Conservation (phyloP, 2,329 filamentous ascomycete species). For the Fusarium foetens region DNA sequence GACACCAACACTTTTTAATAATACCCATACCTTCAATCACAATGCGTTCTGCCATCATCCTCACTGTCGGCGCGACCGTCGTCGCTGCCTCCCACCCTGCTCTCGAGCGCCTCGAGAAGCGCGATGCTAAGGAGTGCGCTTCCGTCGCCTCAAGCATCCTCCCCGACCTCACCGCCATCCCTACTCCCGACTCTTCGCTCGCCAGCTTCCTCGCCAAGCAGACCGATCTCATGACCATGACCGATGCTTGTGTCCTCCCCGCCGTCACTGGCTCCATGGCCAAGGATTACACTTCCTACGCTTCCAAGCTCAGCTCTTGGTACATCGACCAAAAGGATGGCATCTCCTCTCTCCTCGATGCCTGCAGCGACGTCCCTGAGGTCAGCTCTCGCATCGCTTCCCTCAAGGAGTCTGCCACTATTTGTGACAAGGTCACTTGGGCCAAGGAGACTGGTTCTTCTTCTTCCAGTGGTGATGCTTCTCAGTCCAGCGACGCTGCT, state of each 20-base stretch:
- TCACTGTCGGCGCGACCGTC: constrained; percentile 16
- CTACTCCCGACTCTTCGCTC: constrained; percentile 34
- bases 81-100: constrained; percentile 18
- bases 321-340: constrained; percentile 28
- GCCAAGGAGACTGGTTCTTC: constrained; percentile 21
- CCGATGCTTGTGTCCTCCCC: constrained; percentile 42
- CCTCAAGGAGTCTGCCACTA: background rate
- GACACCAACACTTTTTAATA: background rate
- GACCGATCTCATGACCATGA: constrained; percentile 33
- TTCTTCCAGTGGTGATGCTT: constrained; percentile 1
- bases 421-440: constrained; percentile 25
- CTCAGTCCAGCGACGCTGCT: background rate
- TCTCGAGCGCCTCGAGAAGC: constrained; percentile 23
- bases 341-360: constrained; percentile 35
- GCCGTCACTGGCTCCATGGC: constrained; percentile 43
- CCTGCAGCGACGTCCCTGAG: constrained; percentile 46
- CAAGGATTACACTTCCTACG: constrained; percentile 42
- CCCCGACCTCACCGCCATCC: constrained; percentile 34
- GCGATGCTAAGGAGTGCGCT: constrained; percentile 33
- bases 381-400: constrained; percentile 15
- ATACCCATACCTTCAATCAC: background rate
- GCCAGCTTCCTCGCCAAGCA: constrained; percentile 31
- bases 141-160: constrained; percentile 33
- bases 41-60: constrained; percentile 26
- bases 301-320: constrained; percentile 38